Base-by-base conservation (phyloP, 75 land plant genomes). In the Ceratopteris richardii region DNA sequence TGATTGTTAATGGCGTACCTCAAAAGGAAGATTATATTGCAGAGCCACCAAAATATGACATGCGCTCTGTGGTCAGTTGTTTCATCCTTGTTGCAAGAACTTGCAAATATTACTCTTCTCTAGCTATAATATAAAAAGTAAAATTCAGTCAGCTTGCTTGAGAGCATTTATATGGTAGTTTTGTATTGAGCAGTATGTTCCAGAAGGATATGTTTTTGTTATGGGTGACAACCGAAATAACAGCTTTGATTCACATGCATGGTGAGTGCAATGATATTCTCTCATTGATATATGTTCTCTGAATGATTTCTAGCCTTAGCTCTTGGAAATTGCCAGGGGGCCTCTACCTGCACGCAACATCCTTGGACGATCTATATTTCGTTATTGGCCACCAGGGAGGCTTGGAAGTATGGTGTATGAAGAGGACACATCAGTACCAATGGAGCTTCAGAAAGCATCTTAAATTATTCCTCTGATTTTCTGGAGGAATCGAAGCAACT, bases 201-300 rank as follows among this genome's bases (percentile, higher is more conserved):
- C 90, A 1, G 77, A 90, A 37, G 80, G 82, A 56, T 80, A 62
- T 9, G 91, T 90, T 0, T 90, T 90, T 63, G 96, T 90, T 31
- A 90, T 90, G 96, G 96, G 96, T n/a, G 96, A 90, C 27, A 90
- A 90, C 60, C 85, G 96, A 22, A 90, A 90, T 65, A 89, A 89
- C 65, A 90, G 96, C 74, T 90, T 81, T 62, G 96, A 90, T 59
- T 90, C 96, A 22, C 96, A 87, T 63, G 67, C 84, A 25, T 90
- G 96, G 96, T 90, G 81, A 55, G 63, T 56, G 23, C 25, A 30
- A 7, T 41, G 1, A 3, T 31, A 21, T 1, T 20, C 13, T 27
- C 14, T 30, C 17, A 3, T 50, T 62, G 1, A 21, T 11, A 23
- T n/a, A 2, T 60, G 50, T 31, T 14, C 2, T 60, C 14, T 7